phyloP scores from a whole-genome alignment of 345 rosid species.

The Dipteronia dyeriana region DNA sequence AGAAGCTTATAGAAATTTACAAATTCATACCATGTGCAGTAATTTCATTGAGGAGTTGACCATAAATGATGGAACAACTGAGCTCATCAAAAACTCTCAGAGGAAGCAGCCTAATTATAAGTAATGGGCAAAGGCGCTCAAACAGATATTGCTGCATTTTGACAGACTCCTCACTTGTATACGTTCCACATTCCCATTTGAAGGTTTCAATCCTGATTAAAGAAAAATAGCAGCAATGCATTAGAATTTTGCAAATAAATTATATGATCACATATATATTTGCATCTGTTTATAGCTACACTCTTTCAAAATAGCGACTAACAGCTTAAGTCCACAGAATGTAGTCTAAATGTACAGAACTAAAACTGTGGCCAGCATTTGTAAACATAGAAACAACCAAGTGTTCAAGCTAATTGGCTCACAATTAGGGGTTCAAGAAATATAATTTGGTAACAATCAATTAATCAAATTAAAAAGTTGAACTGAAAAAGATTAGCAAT shows the following conservation, averaged over 20 bases:
- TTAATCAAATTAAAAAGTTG: background rate
- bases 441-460: background rate
- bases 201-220: slow-evolving; percentile 38
- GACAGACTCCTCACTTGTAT: slow-evolving; percentile 32
- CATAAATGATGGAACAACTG: slow-evolving; percentile 53
- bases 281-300: background rate
- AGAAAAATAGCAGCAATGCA: slow-evolving; percentile 4
- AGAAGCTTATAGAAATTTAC: slow-evolving; percentile 10
- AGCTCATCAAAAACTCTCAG: slow-evolving; percentile 68
- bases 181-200: slow-evolving; percentile 37
- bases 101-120: slow-evolving; percentile 81
- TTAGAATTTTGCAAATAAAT: background rate
- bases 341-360: background rate
- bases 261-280: background rate
- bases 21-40: slow-evolving; percentile 42
- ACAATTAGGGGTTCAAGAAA: background rate
- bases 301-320: background rate
- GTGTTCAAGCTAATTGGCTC: background rate
- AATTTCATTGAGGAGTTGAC: slow-evolving; percentile 46
- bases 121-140: slow-evolving; percentile 85
- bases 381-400: background rate
- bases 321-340: background rate
- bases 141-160: slow-evolving; percentile 54
- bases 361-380: background rate
- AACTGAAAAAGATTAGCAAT: background rate